Conservation (phyloP, 2,329 filamentous ascomycete genomes). For the Hawksworthiomyces lignivorus region DNA sequence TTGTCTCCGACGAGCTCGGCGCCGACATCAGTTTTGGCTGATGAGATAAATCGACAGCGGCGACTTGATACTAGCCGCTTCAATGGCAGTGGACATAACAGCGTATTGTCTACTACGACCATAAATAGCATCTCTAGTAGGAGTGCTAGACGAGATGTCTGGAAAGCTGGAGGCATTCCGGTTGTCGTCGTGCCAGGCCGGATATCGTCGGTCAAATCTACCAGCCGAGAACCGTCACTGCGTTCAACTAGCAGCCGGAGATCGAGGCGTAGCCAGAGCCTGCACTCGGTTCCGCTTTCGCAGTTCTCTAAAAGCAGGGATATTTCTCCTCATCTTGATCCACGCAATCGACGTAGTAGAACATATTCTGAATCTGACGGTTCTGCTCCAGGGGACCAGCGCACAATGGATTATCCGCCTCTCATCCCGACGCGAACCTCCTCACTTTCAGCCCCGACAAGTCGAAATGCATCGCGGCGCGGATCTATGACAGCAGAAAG, state of each 20-base stretch:
- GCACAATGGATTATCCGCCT: slow-evolving; percentile 55
- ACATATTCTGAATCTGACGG: slow-evolving; percentile 41
- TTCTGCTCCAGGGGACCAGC: slow-evolving; percentile 35
- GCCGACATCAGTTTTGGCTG: slow-evolving; percentile 30
- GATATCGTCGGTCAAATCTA: slow-evolving; percentile 43
- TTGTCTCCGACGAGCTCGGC: slow-evolving; percentile 35
- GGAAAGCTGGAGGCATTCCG: slow-evolving; percentile 53
- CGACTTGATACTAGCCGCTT: slow-evolving; percentile 21
- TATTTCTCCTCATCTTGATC: slow-evolving; percentile 34
- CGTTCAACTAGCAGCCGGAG: slow-evolving; percentile 54
- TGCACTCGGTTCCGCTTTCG: slow-evolving; percentile 38
- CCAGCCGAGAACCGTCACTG: slow-evolving; percentile 43
- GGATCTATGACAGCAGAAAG: slow-evolving; percentile 53
- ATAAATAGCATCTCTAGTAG: slow-evolving; percentile 43
- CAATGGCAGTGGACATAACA: slow-evolving; percentile 33
- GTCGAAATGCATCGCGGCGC: slow-evolving; percentile 41
- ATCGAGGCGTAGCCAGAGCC: slow-evolving; percentile 45
- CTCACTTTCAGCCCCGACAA: slow-evolving; percentile 56
- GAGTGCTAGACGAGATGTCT: slow-evolving; percentile 50
- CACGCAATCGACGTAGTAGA: slow-evolving; percentile 31
- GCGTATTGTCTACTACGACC: slow-evolving; percentile 41
- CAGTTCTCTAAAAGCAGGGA: slow-evolving; percentile 36
- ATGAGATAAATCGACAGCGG: slow-evolving; percentile 20
- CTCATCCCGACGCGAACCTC: slow-evolving; percentile 49
- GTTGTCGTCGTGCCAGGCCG: slow-evolving; percentile 56